phyloP scores from a whole-genome alignment of 176 grass and related monocot species.

The Saccharum officinarum region DNA sequence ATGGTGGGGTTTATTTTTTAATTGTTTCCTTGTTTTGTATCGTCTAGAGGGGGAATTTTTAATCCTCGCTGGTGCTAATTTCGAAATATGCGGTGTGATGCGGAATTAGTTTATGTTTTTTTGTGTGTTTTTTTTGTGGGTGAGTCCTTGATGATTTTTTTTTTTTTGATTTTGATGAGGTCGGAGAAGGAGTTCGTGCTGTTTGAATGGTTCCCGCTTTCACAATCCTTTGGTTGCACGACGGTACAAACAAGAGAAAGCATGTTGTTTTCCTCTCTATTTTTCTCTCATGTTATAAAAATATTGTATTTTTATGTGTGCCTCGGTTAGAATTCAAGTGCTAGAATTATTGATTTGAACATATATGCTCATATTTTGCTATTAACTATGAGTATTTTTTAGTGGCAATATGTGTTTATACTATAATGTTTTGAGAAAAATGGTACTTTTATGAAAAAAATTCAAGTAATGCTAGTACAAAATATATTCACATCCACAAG shows the following conservation, averaged over 20 bases:
- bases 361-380: not conserved
- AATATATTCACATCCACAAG: not conserved
- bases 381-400: not conserved
- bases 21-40: constrained; percentile 42
- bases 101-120: constrained; percentile 48
- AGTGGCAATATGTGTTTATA: not conserved
- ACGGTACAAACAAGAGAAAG: not conserved
- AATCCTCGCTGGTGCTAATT: constrained; percentile 51
- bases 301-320: not conserved
- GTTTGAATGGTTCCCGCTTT: constrained; percentile 27
- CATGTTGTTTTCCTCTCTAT: not conserved
- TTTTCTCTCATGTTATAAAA: not conserved
- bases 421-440: not conserved
- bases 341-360: not conserved
- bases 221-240: not conserved
- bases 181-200: not conserved
- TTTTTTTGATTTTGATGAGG: not conserved
- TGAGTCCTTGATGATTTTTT: not conserved
- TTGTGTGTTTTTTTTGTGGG: constrained; percentile 7
- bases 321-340: not conserved
- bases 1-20: constrained; percentile 50
- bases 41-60: constrained; percentile 33
- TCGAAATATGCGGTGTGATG: constrained; percentile 77
- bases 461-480: not conserved
- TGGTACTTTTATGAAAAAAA: not conserved